Evolutionary conservation across 805 yeast species (phyloP), one percentile per base, ranked within the genome.

Genomic region (Pichia heedii): DNA sequence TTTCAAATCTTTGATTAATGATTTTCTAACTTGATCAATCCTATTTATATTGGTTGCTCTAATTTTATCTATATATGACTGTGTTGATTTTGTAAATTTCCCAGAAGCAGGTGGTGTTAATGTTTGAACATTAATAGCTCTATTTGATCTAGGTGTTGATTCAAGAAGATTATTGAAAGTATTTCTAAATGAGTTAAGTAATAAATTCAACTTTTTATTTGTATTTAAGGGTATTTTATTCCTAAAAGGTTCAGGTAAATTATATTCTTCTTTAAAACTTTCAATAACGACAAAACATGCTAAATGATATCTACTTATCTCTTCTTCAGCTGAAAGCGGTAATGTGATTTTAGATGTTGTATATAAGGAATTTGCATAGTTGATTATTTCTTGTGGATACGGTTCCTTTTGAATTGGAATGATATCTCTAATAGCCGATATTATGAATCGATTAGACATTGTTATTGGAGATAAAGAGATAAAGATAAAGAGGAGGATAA

Each of bases 241-340:
- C 32, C 66, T 41, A 29, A 63, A 63, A 7, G 82, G 84, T 3
- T 64, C 63, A 1, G 81, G 73, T 9, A 77, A 63, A 3, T 68
- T 59, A 36, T 74, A 62, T 30, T 61, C 61, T 11, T 64, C 61
- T 12, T 63, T 62, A 36, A 73, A 68, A 48, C 68, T 68, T 45
- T 77, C 78, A 13, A 73, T 72, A 0, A 84, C 81, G 21, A 81
- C 56, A 48, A 65, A 75, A 5, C 87, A 83, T 57, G 87, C 79
- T 12, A 84, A 57, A 56, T 83, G 89, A 43, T 70, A 71, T 42
- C 90, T 65, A 2, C 86, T 87, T 2, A 73, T 64, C 49, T 83
- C 89, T 41, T 77, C 74, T 33, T 68, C 68, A 22, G 70, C 69
- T 13, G 75, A 70, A 20, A 82, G 57, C 1, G 55, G 54, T 27